Evolutionary conservation across 768 basidiomycete genomes (phyloP).

Genomic region (Wakefieldia striispora): DNA sequence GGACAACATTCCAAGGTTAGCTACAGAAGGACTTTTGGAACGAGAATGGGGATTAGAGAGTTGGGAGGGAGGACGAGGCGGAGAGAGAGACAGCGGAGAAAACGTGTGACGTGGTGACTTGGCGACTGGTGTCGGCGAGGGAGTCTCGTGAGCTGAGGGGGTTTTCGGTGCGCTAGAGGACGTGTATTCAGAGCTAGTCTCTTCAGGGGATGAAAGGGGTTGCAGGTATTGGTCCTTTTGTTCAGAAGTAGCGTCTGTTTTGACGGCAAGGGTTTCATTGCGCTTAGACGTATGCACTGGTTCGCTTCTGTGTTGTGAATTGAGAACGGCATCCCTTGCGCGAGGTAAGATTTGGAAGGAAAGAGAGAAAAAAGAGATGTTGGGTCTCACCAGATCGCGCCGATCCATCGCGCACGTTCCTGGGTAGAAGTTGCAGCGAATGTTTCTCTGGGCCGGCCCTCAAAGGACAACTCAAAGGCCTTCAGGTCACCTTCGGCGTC

Average conservation of each 20-base stretch:
- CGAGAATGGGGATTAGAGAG: slow-evolving; percentile 27
- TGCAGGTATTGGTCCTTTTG: background rate
- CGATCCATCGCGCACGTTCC: slow-evolving; percentile 72
- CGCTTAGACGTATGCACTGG: background rate
- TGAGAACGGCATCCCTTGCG: slow-evolving; percentile 58
- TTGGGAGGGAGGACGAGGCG: slow-evolving; percentile 26
- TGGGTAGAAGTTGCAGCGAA: slow-evolving; percentile 61
- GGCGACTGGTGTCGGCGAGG: slow-evolving; percentile 26
- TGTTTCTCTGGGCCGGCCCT: slow-evolving; percentile 48
- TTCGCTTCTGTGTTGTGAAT: slow-evolving; percentile 29
- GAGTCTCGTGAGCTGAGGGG: background rate
- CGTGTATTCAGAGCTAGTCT: slow-evolving; percentile 26
- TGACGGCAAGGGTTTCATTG: slow-evolving; percentile 9
- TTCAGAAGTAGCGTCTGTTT: slow-evolving; percentile 12
- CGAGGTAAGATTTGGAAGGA: background rate
- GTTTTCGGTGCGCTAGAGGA: slow-evolving; percentile 23
- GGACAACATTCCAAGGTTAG: slow-evolving; percentile 57
- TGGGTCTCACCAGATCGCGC: slow-evolving; percentile 61
- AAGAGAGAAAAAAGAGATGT: background rate
- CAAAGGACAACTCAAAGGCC: slow-evolving; percentile 65
- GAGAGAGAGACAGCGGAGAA: slow-evolving; percentile 22
- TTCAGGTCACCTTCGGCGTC: slow-evolving; percentile 43
- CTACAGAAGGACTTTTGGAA: slow-evolving; percentile 55
- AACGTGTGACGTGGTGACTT: slow-evolving; percentile 23
- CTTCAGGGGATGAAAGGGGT: slow-evolving; percentile 14